Percentiles rank a stretch among this genome's conserved stretches.
phyloP scores from a whole-genome alignment of 78 protist species.

The Chrysochromulina parva region DNA sequence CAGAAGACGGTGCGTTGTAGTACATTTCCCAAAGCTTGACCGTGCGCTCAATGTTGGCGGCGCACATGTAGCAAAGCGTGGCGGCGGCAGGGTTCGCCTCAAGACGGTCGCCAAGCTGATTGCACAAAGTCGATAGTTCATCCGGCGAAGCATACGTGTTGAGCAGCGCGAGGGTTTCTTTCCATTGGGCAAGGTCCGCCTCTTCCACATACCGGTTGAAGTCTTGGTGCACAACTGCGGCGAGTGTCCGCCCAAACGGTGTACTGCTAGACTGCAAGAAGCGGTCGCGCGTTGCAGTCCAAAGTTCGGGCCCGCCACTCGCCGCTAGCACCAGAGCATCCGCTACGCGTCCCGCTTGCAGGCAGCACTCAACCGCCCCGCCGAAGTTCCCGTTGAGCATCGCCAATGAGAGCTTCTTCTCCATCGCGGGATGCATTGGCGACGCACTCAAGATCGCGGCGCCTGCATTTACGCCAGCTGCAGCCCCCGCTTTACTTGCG shows the following conservation, averaged over 20 bases:
- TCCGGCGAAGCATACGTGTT: constrained; percentile 68
- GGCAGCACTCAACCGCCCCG: constrained; percentile 69
- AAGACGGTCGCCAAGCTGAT: constrained; percentile 63
- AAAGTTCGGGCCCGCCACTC: constrained; percentile 38
- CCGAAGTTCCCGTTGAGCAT: constrained; percentile 66
- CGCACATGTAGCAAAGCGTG: constrained; percentile 77
- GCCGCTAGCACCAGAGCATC: constrained; percentile 80
- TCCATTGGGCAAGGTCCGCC: constrained; percentile 54
- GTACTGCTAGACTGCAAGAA: constrained; percentile 32
- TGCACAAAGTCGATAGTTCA: constrained; percentile 56
- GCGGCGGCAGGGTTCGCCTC: constrained; percentile 55
- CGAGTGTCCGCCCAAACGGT: constrained; percentile 49
- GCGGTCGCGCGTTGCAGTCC: constrained; percentile 62
- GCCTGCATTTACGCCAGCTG: background rate
- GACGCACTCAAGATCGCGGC: background rate
- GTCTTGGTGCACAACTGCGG: constrained; percentile 60
- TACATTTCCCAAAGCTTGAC: constrained; percentile 56
- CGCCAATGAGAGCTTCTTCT: background rate
- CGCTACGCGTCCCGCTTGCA: constrained; percentile 63
- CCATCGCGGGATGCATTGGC: no score
- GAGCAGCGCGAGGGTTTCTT: constrained; percentile 62
- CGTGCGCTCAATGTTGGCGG: constrained; percentile 70
- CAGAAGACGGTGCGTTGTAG: background rate
- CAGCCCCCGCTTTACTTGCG: no score
- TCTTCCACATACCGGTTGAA: constrained; percentile 50